These are phyloP conservation scores for Cladosporium sp. DNA, from an alignment of 2,329 filamentous ascomycete species.

Conservation along the genomic window DNA sequence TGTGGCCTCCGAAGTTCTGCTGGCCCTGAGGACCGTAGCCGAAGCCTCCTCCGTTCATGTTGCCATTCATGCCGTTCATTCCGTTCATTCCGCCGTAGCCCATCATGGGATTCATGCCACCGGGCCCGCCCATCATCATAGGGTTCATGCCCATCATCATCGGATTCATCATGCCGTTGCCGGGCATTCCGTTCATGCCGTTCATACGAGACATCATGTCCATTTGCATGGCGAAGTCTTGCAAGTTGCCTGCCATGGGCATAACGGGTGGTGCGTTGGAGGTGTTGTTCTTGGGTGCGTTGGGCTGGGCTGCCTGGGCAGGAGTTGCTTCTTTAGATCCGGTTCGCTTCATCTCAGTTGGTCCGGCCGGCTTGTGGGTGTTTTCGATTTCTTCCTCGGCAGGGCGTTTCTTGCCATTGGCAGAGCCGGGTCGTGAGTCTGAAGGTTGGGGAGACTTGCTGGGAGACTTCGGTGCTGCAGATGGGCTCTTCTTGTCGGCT, in stretches of 20 bases:
- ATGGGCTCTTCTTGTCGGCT: slow-evolving; percentile 9
- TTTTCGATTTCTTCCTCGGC: slow-evolving; percentile 64
- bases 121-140: slow-evolving; percentile 31
- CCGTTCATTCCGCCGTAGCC: slow-evolving; percentile 4
- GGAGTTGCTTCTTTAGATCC: slow-evolving; percentile 21
- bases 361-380: slow-evolving; percentile 39
- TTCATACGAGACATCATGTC: slow-evolving; percentile 37
- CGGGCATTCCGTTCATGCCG: slow-evolving; percentile 26
- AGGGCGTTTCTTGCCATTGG: slow-evolving; percentile 69
- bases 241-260: slow-evolving; percentile 26
- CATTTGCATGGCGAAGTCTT: slow-evolving; percentile 44
- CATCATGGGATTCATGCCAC: slow-evolving; percentile 23
- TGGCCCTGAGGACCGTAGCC: neutral
- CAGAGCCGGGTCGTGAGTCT: slow-evolving; percentile 23
- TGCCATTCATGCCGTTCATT: slow-evolving; percentile 14
- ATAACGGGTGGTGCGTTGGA: slow-evolving; percentile 13
- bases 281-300: slow-evolving; percentile 51
- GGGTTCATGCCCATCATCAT: slow-evolving; percentile 39
- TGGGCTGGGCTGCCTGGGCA: slow-evolving; percentile 35
- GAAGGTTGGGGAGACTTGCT: slow-evolving; percentile 20
- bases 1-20: slow-evolving; percentile 2
- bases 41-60: slow-evolving; percentile 16
- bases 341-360: slow-evolving; percentile 39
- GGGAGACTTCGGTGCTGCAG: slow-evolving; percentile 18
- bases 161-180: slow-evolving; percentile 30